These are phyloP conservation scores for Grifola frondosa DNA, from an alignment of 1,284 basidiomycete genomes.

Conservation along the genomic window DNA sequence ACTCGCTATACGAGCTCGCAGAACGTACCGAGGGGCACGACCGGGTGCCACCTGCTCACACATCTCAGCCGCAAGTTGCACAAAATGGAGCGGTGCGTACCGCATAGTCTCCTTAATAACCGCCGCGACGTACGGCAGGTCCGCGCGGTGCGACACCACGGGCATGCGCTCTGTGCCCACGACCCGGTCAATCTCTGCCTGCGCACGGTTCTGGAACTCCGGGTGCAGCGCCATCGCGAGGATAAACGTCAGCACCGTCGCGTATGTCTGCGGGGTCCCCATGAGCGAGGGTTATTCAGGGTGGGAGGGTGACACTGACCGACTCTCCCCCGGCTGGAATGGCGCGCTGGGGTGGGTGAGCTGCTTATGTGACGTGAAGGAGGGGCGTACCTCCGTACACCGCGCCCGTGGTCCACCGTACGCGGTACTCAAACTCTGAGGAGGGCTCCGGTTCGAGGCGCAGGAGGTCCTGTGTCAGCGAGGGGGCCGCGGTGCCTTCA, in stretches of 20 bases:
- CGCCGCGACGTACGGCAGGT: conserved; percentile 31
- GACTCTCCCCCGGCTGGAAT: conserved; percentile 16
- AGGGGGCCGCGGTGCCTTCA: conserved; percentile 14
- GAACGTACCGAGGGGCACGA: conserved; percentile 13
- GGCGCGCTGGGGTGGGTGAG: conserved; percentile 7
- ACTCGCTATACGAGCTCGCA: not conserved
- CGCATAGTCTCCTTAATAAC: conserved; percentile 34
- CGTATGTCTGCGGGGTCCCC: conserved; percentile 16
- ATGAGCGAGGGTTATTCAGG: not conserved
- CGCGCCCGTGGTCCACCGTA: conserved; percentile 23
- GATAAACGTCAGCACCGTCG: conserved; percentile 22
- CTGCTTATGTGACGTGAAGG: conserved; percentile 19
- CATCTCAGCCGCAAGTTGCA: too few species aligned
- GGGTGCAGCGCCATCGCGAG: conserved; percentile 31
- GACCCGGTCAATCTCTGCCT: conserved; percentile 31
- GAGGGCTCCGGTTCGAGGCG: not conserved
- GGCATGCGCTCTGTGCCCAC: conserved; percentile 30
- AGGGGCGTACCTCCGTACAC: conserved; percentile 25
- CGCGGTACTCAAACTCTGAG: conserved; percentile 8
- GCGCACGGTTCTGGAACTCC: conserved; percentile 27
- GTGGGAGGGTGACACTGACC: not conserved
- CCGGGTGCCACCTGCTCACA: conserved; percentile 33
- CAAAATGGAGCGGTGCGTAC: too few species aligned
- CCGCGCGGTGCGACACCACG: conserved; percentile 24
- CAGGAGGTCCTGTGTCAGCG: conserved; percentile 13